Base-by-base conservation (phyloP, 176 grass and related monocot genomes). In the Pontederia crassipes region DNA sequence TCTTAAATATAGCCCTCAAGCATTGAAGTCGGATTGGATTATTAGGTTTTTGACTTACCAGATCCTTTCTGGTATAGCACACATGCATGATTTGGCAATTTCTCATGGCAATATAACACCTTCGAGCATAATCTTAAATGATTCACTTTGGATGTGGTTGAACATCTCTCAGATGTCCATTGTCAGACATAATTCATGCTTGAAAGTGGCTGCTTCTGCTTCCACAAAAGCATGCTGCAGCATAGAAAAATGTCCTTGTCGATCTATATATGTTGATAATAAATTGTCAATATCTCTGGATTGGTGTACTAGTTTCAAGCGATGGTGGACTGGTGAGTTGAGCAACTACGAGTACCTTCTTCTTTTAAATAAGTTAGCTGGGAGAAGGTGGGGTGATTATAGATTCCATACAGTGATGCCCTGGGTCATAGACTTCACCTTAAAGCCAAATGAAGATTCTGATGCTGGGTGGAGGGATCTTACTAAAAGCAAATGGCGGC, bases 341-440 rank as follows among this genome's bases (percentile, higher is more conserved):
- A 96, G 80, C 79, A 96, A 96, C 76, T 96, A 87, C 16, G 91
- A 96, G 47, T 96, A 96, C 70, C 80, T 96, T 82, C 80, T 96
- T 72, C 40, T 96, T 54, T 78, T 96, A 78, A 96, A 96, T 61
- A 90, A 82, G 69, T 77, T 96, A 75, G 77, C 91, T 78, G 91
- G 91, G 66, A 87, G 91, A 74, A 90, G 80, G 56, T 96, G 91
- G 91, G 86, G 81, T 49, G 86, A 96, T 72, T 83, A 86, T 65
- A 66, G 81, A 65, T 96, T 96, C 75, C 86, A 96, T 62, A 89
- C 77, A 46, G 86, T 96, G 58, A 96, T 96, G 91, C 91, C 91
- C 47, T 96, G 91, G 91, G 81, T 96, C 74, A 90, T 96, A 87
- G 91, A 96, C 76, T 96, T 96, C 62, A 96, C 74, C 55, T 77